phyloP scores from a whole-genome alignment of 2,329 filamentous ascomycete species.

The Talaromyces albobiverticillius region DNA sequence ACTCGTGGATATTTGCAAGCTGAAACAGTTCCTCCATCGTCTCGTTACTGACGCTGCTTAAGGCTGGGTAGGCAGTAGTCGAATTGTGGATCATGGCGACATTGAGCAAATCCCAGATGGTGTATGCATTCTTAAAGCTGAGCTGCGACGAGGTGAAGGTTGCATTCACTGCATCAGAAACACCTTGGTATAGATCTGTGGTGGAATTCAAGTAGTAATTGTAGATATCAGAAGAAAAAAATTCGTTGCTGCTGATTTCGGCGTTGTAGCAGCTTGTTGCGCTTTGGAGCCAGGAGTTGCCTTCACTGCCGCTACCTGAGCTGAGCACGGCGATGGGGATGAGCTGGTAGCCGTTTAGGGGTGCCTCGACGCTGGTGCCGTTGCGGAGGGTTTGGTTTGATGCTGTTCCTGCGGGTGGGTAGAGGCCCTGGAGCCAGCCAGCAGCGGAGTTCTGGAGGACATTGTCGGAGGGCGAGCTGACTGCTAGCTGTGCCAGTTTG shows the following conservation, averaged over 20 bases:
- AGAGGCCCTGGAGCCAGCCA: conserved; percentile 81
- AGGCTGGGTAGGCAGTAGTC: conserved; percentile 55
- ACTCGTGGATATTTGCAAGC: conserved; percentile 80
- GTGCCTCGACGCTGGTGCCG: conserved; percentile 62
- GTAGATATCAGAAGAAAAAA: conserved; percentile 54
- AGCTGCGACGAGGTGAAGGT: conserved; percentile 50
- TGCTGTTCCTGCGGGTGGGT: conserved; percentile 67
- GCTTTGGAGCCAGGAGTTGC: conserved; percentile 58
- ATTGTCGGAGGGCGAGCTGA: conserved; percentile 69
- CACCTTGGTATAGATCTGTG: conserved; percentile 51
- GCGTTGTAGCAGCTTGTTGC: conserved; percentile 56
- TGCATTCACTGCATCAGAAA: conserved; percentile 52
- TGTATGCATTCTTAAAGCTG: conserved; percentile 62
- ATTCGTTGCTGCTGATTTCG: conserved; percentile 57
- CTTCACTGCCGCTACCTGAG: conserved; percentile 59
- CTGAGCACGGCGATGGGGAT: conserved; percentile 67
- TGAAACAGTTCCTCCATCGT: conserved; percentile 63
- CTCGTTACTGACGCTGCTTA: conserved; percentile 57
- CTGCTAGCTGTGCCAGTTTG: conserved; percentile 66
- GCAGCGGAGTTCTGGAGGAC: conserved; percentile 78
- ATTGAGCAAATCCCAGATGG: conserved; percentile 64
- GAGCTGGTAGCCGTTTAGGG: conserved; percentile 78
- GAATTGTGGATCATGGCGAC: conserved; percentile 62
- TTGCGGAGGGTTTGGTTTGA: conserved; percentile 66
- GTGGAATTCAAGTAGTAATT: conserved; percentile 47